Conservation (phyloP, 192 early-diverging fungal species). For the Entophlyctis helioformis region DNA sequence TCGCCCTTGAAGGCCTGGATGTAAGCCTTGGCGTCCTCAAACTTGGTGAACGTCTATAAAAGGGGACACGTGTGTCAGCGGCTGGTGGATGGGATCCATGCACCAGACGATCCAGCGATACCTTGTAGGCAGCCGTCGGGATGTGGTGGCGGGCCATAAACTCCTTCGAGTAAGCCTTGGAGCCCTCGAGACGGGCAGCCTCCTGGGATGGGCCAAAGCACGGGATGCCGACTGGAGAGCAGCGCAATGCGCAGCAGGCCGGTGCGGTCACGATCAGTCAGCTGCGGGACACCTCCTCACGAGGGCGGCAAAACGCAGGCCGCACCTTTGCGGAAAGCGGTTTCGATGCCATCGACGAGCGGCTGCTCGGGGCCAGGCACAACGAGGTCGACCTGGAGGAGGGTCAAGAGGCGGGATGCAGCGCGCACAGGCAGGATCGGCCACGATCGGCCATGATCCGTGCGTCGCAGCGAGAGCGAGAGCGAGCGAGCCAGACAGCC, state of each 20-base stretch:
- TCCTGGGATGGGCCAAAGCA: conserved; percentile 83
- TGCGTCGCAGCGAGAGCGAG: too few relatives aligned
- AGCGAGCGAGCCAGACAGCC: too few relatives aligned
- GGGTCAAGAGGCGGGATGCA: background rate
- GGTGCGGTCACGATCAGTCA: background rate
- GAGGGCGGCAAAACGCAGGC: too few relatives aligned
- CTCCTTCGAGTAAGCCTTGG: conserved; percentile 97
- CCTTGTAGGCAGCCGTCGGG: conserved; percentile 85
- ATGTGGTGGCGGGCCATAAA: conserved; percentile 96
- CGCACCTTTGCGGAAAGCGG: conserved; percentile 71
- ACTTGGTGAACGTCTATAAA: conserved; percentile 65
- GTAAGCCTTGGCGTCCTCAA: conserved; percentile 54
- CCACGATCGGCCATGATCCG: too few relatives aligned
- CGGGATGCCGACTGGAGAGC: conserved; percentile 65
- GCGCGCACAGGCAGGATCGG: too few relatives aligned
- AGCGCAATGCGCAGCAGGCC: too few relatives aligned
- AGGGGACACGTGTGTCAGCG: background rate
- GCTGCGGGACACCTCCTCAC: background rate
- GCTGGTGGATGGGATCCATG: too few relatives aligned
- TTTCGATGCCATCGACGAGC: conserved; percentile 81
- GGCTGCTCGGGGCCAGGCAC: conserved; percentile 96
- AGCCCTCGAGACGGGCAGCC: conserved; percentile 90
- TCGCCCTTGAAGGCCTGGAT: conserved; percentile 40
- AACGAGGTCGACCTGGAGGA: conserved; percentile 57
- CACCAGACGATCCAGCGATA: background rate